Conservation (phyloP, 495 filamentous ascomycete species). For the Xylaria venustula region DNA sequence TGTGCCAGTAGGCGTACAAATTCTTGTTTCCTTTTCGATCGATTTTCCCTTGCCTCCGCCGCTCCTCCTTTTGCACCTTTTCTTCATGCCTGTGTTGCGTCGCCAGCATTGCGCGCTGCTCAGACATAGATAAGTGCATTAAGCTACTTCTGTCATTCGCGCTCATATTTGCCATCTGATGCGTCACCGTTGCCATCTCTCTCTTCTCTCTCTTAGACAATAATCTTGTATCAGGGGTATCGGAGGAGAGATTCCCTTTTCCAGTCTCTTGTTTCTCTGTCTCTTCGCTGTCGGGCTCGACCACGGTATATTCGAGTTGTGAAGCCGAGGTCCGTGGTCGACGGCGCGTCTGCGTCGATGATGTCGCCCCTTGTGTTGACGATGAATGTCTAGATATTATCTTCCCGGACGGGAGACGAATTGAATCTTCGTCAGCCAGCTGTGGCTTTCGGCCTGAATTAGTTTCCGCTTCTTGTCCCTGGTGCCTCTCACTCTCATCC, state of each 20-base stretch:
- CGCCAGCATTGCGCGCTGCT: conserved; percentile 31
- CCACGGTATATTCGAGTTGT: not conserved
- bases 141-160: conserved; percentile 27
- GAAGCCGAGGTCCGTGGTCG: conserved; percentile 12
- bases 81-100: conserved; percentile 29
- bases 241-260: conserved; percentile 7
- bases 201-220: conserved; percentile 21
- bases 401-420: conserved; percentile 28
- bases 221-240: conserved; percentile 1
- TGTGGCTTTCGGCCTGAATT: conserved; percentile 9
- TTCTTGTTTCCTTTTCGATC: conserved; percentile 31
- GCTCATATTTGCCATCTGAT: conserved; percentile 28
- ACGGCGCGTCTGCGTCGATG: conserved; percentile 5
- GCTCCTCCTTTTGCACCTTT: conserved; percentile 24
- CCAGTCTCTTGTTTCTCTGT: not conserved
- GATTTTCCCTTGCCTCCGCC: conserved; percentile 17
- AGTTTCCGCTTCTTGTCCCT: not conserved
- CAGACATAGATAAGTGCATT: conserved; percentile 24
- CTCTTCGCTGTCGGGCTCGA: not conserved
- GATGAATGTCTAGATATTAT: conserved; percentile 23
- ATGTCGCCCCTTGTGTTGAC: conserved; percentile 18
- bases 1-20: conserved; percentile 20
- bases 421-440: conserved; percentile 16
- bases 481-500: conserved; percentile 8
- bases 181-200: conserved; percentile 15